Conservation (phyloP, 208 protist genomes). For the Phytomonas sp. region DNA sequence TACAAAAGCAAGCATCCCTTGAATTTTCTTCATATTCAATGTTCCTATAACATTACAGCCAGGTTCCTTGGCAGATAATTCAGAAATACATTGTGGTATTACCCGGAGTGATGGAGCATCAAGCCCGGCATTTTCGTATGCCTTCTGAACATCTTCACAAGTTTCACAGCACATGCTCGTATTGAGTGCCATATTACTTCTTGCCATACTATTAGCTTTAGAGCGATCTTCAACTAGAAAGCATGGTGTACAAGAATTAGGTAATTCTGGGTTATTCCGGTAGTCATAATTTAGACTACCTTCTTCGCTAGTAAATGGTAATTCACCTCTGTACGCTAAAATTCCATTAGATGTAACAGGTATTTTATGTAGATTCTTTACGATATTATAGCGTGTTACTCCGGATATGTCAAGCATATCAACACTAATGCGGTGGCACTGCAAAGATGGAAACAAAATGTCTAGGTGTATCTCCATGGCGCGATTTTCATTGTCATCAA, state of each 20-base stretch:
- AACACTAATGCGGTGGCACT: slow-evolving; percentile 61
- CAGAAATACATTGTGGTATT: slow-evolving; percentile 55
- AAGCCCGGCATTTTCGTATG: slow-evolving; percentile 21
- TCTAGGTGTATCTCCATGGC: slow-evolving; percentile 71
- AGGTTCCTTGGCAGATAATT: slow-evolving; percentile 33
- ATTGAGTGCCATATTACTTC: not conserved
- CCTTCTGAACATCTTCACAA: slow-evolving; percentile 41
- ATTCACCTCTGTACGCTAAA: slow-evolving; percentile 21
- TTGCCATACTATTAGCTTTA: slow-evolving; percentile 5
- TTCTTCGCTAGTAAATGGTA: not conserved
- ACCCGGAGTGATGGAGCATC: slow-evolving; percentile 18
- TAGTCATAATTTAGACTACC: slow-evolving; percentile 13
- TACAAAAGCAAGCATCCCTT: slow-evolving; percentile 66
- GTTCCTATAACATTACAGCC: slow-evolving; percentile 74
- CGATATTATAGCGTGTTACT: slow-evolving; percentile 40
- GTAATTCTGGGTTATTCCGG: slow-evolving; percentile 5
- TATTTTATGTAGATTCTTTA: slow-evolving; percentile 45
- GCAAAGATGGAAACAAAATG: slow-evolving; percentile 54
- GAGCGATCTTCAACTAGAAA: slow-evolving; percentile 10
- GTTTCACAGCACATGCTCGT: slow-evolving; percentile 47
- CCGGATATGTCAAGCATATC: slow-evolving; percentile 62
- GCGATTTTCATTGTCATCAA: slow-evolving; percentile 35
- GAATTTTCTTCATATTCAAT: slow-evolving; percentile 73
- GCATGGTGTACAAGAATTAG: slow-evolving; percentile 33
- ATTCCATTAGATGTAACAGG: slow-evolving; percentile 22